phyloP scores from a whole-genome alignment of 306 rosid genomes.

The Castanea crenata region DNA sequence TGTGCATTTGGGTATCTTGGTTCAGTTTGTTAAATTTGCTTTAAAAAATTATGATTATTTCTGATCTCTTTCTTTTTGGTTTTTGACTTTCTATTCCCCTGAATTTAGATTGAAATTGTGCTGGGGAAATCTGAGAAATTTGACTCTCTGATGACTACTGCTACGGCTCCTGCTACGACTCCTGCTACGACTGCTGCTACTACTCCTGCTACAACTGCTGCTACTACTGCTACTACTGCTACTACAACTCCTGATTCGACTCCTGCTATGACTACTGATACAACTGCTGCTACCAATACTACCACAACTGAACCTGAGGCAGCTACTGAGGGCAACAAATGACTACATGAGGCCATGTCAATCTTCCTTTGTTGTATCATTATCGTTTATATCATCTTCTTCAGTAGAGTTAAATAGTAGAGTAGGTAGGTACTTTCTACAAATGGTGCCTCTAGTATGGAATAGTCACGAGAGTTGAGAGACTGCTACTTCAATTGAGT shows the following conservation, averaged over 20 bases:
- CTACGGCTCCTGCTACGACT: background rate
- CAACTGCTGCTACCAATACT: slow-evolving; percentile 17
- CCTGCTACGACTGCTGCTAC: slow-evolving; percentile 21
- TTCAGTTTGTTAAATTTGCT: background rate
- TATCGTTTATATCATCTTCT: slow-evolving; percentile 34
- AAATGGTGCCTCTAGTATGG: slow-evolving; percentile 15
- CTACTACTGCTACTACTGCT: slow-evolving; percentile 30
- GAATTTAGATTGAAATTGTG: slow-evolving; percentile 78
- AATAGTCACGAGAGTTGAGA: slow-evolving; percentile 32
- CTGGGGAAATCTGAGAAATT: slow-evolving; percentile 90
- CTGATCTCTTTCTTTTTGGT: background rate
- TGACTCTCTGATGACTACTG: slow-evolving; percentile 58
- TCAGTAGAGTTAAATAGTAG: slow-evolving; percentile 38
- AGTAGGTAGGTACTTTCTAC: slow-evolving; percentile 26
- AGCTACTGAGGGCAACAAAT: slow-evolving; percentile 43
- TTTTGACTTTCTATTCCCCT: background rate
- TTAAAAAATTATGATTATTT: no score
- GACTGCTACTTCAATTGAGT: background rate
- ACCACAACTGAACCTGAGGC: slow-evolving; percentile 37
- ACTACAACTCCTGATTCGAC: no score
- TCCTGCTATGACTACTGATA: slow-evolving; percentile 1
- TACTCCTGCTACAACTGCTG: background rate
- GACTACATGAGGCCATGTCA: slow-evolving; percentile 27
- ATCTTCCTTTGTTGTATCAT: slow-evolving; percentile 54
- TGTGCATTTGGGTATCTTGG: background rate